These are phyloP conservation scores for Haematococcus sp. DNA, from an alignment of 139 green algal species.

Conservation along the genomic window DNA sequence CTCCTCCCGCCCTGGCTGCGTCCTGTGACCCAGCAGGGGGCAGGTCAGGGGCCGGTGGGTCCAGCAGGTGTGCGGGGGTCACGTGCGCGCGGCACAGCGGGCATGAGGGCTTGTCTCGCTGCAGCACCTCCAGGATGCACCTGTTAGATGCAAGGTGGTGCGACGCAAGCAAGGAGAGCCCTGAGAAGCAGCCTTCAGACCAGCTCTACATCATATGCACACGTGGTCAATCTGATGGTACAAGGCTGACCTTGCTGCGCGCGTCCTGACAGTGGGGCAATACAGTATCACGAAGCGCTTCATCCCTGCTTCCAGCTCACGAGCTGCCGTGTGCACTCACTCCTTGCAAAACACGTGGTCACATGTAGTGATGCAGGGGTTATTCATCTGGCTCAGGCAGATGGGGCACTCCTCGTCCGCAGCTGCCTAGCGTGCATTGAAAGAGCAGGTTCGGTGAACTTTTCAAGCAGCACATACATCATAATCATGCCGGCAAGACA, in stretches of 20 bases:
- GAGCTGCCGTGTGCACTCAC: too few relatives aligned
- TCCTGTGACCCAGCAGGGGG: too few relatives aligned
- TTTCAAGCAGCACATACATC: too few relatives aligned
- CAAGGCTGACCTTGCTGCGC: not conserved
- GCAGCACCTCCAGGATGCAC: constrained; percentile 49
- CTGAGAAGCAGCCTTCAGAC: too few relatives aligned
- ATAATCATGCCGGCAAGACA: too few relatives aligned
- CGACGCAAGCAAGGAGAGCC: not conserved
- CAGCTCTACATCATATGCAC: too few relatives aligned
- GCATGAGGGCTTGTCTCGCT: constrained; percentile 41
- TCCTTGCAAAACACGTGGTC: constrained; percentile 53
- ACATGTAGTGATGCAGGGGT: constrained; percentile 55
- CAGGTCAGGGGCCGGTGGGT: constrained; percentile 14
- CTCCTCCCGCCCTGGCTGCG: too few relatives aligned
- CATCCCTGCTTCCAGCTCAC: too few relatives aligned
- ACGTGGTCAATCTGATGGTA: too few relatives aligned
- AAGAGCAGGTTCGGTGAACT: too few relatives aligned
- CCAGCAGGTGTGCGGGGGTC: constrained; percentile 20
- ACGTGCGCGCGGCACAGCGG: constrained; percentile 47
- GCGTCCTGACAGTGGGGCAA: too few relatives aligned
- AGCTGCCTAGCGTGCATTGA: not conserved
- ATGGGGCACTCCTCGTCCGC: constrained; percentile 55
- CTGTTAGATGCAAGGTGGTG: not conserved
- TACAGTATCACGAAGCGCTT: too few relatives aligned
- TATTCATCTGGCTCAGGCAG: constrained; percentile 43